These are phyloP conservation scores for Xylariaceae sp. DNA, from an alignment of 2,329 filamentous ascomycete species.

Conservation along the genomic window DNA sequence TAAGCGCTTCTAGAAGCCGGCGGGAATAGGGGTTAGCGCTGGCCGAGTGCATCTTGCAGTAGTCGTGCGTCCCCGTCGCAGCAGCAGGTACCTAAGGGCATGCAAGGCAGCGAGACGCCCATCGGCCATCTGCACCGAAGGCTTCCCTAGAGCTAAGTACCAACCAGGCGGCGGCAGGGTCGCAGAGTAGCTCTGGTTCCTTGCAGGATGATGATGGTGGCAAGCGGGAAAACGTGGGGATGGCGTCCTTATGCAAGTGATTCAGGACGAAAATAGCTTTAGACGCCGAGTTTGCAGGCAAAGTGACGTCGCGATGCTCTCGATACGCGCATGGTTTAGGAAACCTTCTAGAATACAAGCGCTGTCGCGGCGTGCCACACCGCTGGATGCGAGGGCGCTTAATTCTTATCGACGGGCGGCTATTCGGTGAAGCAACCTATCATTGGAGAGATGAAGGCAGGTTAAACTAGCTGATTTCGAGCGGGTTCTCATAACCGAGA, in stretches of 20 bases:
- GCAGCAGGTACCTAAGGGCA: constrained; percentile 10
- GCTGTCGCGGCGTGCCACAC: constrained; percentile 20
- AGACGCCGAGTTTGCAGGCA: constrained; percentile 24
- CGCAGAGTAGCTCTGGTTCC: constrained; percentile 23
- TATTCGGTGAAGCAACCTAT: constrained; percentile 24
- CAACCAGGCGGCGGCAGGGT: constrained; percentile 14
- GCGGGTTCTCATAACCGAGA: not conserved
- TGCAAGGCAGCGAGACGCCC: constrained; percentile 32
- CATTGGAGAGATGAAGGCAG: constrained; percentile 21
- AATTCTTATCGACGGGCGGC: constrained; percentile 29
- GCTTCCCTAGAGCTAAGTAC: constrained; percentile 22
- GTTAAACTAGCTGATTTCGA: constrained; percentile 8
- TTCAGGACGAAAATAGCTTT: constrained; percentile 23
- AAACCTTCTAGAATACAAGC: constrained; percentile 31
- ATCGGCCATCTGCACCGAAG: constrained; percentile 20
- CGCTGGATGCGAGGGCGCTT: constrained; percentile 29
- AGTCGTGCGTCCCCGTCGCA: constrained; percentile 7
- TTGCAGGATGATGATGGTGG: constrained; percentile 29
- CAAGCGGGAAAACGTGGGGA: constrained; percentile 24
- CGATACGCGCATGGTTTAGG: constrained; percentile 17
- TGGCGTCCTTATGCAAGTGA: constrained; percentile 30
- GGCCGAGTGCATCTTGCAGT: constrained; percentile 8
- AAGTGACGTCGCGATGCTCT: constrained; percentile 22
- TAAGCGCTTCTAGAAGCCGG: constrained; percentile 30
- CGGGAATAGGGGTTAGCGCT: constrained; percentile 10